phyloP scores from a whole-genome alignment of 148 eudicot species.

The Amaranthus hypochondriacus region DNA sequence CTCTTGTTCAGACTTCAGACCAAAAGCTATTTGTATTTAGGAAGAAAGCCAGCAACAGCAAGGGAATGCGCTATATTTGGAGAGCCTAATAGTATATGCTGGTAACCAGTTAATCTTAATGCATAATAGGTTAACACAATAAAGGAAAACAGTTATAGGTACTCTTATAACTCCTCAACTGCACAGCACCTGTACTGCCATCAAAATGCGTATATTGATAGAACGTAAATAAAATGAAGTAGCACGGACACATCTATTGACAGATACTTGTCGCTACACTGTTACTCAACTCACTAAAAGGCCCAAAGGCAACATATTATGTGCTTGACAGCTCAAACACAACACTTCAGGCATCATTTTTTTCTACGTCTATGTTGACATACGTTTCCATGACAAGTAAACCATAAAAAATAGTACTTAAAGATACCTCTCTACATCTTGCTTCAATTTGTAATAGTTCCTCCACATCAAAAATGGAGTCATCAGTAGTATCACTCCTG shows the following conservation, averaged over 20 bases:
- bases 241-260: neutral
- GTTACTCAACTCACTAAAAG: neutral
- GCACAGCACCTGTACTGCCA: no score
- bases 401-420: constrained; percentile 5
- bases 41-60: no score
- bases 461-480: constrained; percentile 41
- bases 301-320: neutral
- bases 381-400: neutral
- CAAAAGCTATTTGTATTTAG: no score
- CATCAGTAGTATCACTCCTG: constrained; percentile 49
- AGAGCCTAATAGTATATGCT: no score
- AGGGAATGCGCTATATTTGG: no score
- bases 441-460: constrained; percentile 54
- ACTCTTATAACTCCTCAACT: neutral
- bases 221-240: no score
- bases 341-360: neutral
- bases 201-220: no score
- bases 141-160: neutral
- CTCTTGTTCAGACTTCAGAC: no score
- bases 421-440: constrained; percentile 71
- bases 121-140: neutral
- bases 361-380: neutral
- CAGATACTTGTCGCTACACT: neutral
- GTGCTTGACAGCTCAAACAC: neutral
- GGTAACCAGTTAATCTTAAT: neutral